These are phyloP conservation scores for Xerocomellus amylosporus DNA, from an alignment of 768 basidiomycete species.

Conservation along the genomic window DNA sequence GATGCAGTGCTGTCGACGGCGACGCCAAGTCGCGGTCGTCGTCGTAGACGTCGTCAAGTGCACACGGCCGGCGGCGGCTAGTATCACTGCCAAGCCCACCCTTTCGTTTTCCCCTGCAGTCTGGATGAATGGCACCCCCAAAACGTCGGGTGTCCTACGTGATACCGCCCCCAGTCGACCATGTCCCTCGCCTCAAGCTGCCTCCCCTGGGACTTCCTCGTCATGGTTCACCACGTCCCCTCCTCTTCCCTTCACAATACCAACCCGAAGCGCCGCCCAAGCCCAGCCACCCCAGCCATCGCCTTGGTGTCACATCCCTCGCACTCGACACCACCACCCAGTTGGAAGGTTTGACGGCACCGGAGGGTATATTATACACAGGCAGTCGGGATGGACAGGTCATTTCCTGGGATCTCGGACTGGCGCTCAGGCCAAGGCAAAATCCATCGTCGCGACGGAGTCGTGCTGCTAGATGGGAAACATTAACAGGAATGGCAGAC, in stretches of 20 bases:
- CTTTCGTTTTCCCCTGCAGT: not conserved
- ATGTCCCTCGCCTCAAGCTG: slow-evolving; percentile 63
- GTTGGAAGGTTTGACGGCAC: slow-evolving; percentile 58
- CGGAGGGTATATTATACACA: slow-evolving; percentile 87
- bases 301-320: slow-evolving; percentile 83
- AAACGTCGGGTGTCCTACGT: slow-evolving; percentile 83
- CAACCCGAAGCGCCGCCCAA: slow-evolving; percentile 18
- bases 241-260: slow-evolving; percentile 47
- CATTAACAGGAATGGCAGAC: slow-evolving; percentile 82
- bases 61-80: slow-evolving; percentile 1
- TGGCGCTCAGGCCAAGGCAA: slow-evolving; percentile 54
- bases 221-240: slow-evolving; percentile 65
- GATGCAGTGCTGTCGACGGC: slow-evolving; percentile 5
- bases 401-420: slow-evolving; percentile 81
- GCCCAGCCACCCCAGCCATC: slow-evolving; percentile 68
- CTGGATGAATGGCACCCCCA: slow-evolving; percentile 42
- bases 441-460: slow-evolving; percentile 16
- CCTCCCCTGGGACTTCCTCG: slow-evolving; percentile 64
- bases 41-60: slow-evolving; percentile 5
- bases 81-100: not conserved
- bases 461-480: slow-evolving; percentile 61
- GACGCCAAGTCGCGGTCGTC: not conserved
- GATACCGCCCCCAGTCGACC: slow-evolving; percentile 66
- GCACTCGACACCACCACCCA: slow-evolving; percentile 83
- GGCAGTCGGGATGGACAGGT: slow-evolving; percentile 87